phyloP scores from a whole-genome alignment of 2,329 filamentous ascomycete species.

The Alternaria sp. region DNA sequence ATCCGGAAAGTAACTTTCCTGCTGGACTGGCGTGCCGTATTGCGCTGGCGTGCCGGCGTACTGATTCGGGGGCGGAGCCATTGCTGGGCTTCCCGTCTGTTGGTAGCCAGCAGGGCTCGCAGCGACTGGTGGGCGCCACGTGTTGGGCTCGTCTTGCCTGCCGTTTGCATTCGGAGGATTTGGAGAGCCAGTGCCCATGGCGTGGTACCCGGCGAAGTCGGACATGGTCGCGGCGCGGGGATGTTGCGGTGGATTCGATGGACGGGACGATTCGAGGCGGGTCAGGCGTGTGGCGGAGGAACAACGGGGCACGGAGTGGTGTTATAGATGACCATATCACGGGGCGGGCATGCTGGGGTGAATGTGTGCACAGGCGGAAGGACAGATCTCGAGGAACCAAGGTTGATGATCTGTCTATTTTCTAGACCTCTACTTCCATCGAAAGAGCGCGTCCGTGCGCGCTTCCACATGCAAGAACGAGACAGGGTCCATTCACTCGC shows the following conservation, averaged over 20 bases:
- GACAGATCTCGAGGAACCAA: constrained; percentile 22
- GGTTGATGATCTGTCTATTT: constrained; percentile 46
- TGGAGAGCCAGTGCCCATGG: constrained; percentile 42
- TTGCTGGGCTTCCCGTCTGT: constrained; percentile 49
- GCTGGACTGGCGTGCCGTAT: constrained; percentile 39
- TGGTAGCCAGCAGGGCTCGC: constrained; percentile 56
- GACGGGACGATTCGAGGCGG: constrained; percentile 22
- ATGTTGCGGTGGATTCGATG: constrained; percentile 23
- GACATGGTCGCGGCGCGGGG: constrained; percentile 47
- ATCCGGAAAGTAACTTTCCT: constrained; percentile 55
- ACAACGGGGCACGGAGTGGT: constrained; percentile 20
- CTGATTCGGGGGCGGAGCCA: constrained; percentile 42
- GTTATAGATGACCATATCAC: constrained; percentile 35
- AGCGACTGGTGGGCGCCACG: constrained; percentile 54
- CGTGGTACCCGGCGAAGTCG: constrained; percentile 51
- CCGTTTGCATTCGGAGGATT: constrained; percentile 40
- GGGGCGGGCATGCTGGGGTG: constrained; percentile 16
- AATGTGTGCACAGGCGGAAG: constrained; percentile 17
- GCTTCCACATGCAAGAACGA: constrained; percentile 28
- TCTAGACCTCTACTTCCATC: constrained; percentile 34
- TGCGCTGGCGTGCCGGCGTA: constrained; percentile 41
- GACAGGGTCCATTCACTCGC: constrained; percentile 18
- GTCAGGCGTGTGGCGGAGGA: constrained; percentile 26
- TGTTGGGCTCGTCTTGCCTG: constrained; percentile 42
- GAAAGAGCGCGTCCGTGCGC: constrained; percentile 24